Evolutionary conservation across 73 alveolate species (phyloP).

Genomic region (Durusdinium trenchii): DNA sequence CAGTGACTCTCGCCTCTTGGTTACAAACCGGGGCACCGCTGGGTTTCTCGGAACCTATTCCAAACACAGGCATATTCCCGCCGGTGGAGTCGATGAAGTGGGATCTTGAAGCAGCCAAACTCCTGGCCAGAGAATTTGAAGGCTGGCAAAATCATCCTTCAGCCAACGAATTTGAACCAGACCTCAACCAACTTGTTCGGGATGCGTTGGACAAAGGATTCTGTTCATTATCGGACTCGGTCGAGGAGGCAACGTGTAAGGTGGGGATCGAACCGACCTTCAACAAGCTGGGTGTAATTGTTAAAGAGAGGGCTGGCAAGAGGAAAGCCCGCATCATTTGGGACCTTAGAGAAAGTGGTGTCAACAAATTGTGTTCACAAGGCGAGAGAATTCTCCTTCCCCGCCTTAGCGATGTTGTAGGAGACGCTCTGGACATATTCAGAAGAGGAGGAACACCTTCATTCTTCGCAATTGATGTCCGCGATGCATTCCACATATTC

Average conservation of each 20-base stretch:
- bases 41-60: not conserved
- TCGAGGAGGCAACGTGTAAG: not conserved
- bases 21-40: not conserved
- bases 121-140: not conserved
- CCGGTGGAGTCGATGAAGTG: not conserved
- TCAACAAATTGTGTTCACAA: no score
- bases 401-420: not conserved
- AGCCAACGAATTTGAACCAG: not conserved
- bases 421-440: not conserved
- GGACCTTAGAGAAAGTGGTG: not conserved
- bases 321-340: not conserved
- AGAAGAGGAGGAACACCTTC: not conserved
- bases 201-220: not conserved
- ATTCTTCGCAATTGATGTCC: not conserved
- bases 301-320: not conserved
- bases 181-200: not conserved
- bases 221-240: not conserved
- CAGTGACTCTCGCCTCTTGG: not conserved
- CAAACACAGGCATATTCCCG: not conserved
- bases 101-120: not conserved
- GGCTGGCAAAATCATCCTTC: not conserved
- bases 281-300: not conserved
- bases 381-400: not conserved
- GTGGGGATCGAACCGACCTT: not conserved
- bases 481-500: not conserved